Conservation (phyloP, 768 basidiomycete genomes). For the Trametes cubensis region DNA sequence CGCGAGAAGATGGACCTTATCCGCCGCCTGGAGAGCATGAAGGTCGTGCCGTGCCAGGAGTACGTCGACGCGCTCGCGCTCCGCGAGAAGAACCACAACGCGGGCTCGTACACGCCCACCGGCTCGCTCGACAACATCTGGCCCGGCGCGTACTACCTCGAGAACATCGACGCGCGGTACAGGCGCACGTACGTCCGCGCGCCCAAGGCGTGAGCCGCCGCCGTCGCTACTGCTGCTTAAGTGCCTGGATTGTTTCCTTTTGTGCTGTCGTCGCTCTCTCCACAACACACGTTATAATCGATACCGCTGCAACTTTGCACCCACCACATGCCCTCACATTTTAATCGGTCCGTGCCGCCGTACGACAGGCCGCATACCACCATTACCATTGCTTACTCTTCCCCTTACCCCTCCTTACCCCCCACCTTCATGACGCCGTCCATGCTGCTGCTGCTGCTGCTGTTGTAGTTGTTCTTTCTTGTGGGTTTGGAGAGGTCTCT, state of each 20-base stretch:
- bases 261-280: background rate
- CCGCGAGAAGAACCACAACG: slow-evolving; percentile 96
- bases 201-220: slow-evolving; percentile 32
- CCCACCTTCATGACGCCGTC: background rate
- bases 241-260: background rate
- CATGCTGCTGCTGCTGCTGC: too few species aligned
- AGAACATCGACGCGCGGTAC: slow-evolving; percentile 86
- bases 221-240: background rate
- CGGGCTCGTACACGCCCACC: slow-evolving; percentile 78
- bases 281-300: background rate
- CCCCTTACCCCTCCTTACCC: background rate
- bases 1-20: slow-evolving; percentile 79
- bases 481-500: background rate
- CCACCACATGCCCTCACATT: background rate
- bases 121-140: slow-evolving; percentile 92
- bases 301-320: slow-evolving; percentile 1
- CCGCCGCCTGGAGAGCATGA: slow-evolving; percentile 78
- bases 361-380: slow-evolving; percentile 2
- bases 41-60: slow-evolving; percentile 89
- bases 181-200: slow-evolving; percentile 79
- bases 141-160: slow-evolving; percentile 93
- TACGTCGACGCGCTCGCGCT: slow-evolving; percentile 91
- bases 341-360: background rate
- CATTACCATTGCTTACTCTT: background rate
- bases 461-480: slow-evolving; percentile 5